These are phyloP conservation scores for Leishmania tarentolae DNA, from an alignment of 208 protist genomes.

Conservation along the genomic window DNA sequence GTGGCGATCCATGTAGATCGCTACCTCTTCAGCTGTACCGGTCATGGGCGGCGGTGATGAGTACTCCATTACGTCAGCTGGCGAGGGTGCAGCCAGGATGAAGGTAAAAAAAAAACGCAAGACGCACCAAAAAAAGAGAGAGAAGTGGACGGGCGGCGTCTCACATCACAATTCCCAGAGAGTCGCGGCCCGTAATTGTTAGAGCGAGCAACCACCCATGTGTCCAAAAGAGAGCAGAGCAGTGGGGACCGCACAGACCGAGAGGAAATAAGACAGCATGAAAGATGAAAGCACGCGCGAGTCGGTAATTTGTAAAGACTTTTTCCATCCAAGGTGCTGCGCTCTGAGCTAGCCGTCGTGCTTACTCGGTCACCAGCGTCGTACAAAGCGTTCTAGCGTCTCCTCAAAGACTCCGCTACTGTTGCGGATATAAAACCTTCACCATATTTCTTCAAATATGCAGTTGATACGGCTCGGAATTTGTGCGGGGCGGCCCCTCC, in stretches of 20 bases:
- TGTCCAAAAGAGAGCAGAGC: neutral
- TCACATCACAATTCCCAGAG: neutral
- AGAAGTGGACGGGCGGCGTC: neutral
- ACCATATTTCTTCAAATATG: no score
- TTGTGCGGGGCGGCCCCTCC: no score
- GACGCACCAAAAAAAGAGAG: neutral
- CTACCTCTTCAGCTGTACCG: conserved; percentile 13
- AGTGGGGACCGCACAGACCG: neutral
- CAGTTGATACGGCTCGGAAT: no score
- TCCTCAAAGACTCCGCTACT: neutral
- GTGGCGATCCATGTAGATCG: conserved; percentile 49
- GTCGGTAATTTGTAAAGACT: neutral
- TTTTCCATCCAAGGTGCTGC: neutral
- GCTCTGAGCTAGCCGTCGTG: neutral
- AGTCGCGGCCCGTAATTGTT: neutral
- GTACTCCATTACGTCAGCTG: neutral
- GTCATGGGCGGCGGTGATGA: conserved; percentile 13
- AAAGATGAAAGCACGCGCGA: neutral
- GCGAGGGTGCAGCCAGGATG: neutral
- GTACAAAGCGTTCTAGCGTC: neutral
- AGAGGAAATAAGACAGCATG: neutral
- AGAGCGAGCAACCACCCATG: neutral
- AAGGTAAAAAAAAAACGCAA: neutral
- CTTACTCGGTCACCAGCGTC: neutral
- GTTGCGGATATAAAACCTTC: neutral